Conservation (phyloP, 2,329 filamentous ascomycete genomes). For the Penicillium sp. region DNA sequence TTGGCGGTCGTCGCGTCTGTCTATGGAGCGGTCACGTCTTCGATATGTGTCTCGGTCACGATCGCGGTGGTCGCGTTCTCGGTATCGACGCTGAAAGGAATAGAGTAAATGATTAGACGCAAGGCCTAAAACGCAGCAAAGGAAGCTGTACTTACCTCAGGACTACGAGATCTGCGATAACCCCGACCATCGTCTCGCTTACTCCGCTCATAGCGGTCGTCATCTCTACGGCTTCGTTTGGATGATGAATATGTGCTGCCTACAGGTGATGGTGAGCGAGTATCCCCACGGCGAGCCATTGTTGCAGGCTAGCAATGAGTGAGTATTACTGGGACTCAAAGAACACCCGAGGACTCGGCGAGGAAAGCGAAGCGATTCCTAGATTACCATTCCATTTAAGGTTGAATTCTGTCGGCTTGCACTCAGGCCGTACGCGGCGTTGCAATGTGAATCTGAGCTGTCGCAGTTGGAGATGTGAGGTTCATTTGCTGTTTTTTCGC, state of each 20-base stretch:
- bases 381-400: conserved; percentile 32
- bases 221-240: conserved; percentile 64
- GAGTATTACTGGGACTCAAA: conserved; percentile 51
- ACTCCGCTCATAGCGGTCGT: conserved; percentile 58
- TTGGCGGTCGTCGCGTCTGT: conserved; percentile 49
- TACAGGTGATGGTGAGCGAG: conserved; percentile 92
- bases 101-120: conserved; percentile 20
- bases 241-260: conserved; percentile 78
- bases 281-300: conserved; percentile 66
- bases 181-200: conserved; percentile 57
- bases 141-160: conserved; percentile 46
- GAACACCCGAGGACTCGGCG: conserved; percentile 32
- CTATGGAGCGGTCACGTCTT: conserved; percentile 71
- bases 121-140: neutral
- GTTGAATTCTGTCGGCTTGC: conserved; percentile 10
- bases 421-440: conserved; percentile 6
- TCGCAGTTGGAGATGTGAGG: neutral
- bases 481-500: neutral
- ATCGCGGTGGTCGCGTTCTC: conserved; percentile 54
- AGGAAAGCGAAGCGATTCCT: conserved; percentile 24
- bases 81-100: conserved; percentile 56
- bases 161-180: conserved; percentile 53
- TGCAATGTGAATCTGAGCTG: neutral
- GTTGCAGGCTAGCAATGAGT: conserved; percentile 59
- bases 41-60: conserved; percentile 65